These are phyloP conservation scores for Annona squamosa DNA, from an alignment of 164 flowering plant genomes.

Conservation along the genomic window DNA sequence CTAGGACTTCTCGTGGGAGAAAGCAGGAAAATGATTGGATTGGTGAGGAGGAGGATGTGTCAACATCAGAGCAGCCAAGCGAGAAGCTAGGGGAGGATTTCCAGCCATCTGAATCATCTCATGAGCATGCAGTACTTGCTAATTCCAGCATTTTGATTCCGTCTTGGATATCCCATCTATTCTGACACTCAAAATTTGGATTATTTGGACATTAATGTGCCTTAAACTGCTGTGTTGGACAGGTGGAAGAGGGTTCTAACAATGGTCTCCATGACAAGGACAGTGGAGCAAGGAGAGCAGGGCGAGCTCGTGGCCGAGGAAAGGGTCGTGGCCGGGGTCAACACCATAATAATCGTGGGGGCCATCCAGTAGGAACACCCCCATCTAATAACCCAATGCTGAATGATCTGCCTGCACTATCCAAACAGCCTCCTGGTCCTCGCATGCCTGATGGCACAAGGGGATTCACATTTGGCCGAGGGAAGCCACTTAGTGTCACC, in stretches of 20 bases:
- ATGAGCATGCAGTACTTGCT: conserved; percentile 36
- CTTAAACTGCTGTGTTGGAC: conserved; percentile 4
- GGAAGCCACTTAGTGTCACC: conserved; percentile 42
- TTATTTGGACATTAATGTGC: not conserved
- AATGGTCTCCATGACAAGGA: conserved; percentile 47
- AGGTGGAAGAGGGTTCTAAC: conserved; percentile 51
- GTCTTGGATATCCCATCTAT: not conserved
- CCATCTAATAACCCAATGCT: conserved; percentile 19
- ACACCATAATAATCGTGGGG: conserved; percentile 37
- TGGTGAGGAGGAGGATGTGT: conserved; percentile 51
- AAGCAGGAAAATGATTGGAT: conserved; percentile 53
- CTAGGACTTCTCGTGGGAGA: conserved; percentile 46
- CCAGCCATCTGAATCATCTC: conserved; percentile 30
- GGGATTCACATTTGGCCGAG: conserved; percentile 71
- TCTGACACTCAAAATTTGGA: not conserved
- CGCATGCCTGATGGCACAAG: conserved; percentile 86
- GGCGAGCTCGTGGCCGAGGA: conserved; percentile 48
- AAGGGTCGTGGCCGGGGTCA: conserved; percentile 67
- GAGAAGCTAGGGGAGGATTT: conserved; percentile 51
- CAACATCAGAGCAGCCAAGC: conserved; percentile 44
- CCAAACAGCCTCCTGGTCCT: conserved; percentile 71
- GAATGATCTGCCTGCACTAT: conserved; percentile 25
- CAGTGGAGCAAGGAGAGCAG: conserved; percentile 46
- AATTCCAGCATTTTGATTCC: not conserved
- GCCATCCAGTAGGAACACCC: conserved; percentile 36